Evolutionary conservation across 2,329 filamentous ascomycete species (phyloP).

Genomic region (Macrophomina pseudophaseolina): DNA sequence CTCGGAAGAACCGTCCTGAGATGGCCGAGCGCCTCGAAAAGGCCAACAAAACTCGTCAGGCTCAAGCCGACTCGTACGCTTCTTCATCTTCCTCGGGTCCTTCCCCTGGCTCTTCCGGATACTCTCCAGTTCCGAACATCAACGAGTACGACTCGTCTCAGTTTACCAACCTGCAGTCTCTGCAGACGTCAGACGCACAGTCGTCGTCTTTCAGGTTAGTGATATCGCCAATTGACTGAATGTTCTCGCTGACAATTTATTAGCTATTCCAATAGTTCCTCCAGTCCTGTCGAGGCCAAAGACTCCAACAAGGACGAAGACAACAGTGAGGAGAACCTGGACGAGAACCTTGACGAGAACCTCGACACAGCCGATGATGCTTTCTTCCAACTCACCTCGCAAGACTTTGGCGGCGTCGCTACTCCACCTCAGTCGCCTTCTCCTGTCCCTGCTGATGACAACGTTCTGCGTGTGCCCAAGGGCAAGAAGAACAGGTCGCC

Average conservation of each 20-base stretch:
- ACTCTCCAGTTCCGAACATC: slow-evolving; percentile 24
- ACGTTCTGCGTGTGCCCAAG: slow-evolving; percentile 21
- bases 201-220: slow-evolving; percentile 16
- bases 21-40: slow-evolving; percentile 64
- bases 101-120: slow-evolving; percentile 25
- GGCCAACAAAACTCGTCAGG: slow-evolving; percentile 56
- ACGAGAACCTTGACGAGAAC: slow-evolving; percentile 11
- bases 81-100: slow-evolving; percentile 37
- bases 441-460: slow-evolving; percentile 34
- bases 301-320: slow-evolving; percentile 3
- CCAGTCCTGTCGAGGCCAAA: background rate
- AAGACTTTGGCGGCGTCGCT: slow-evolving; percentile 34
- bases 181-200: slow-evolving; percentile 20
- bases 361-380: slow-evolving; percentile 36
- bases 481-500: slow-evolving; percentile 18
- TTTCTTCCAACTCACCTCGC: slow-evolving; percentile 42
- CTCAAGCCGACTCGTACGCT: slow-evolving; percentile 40
- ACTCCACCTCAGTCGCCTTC: slow-evolving; percentile 46
- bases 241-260: background rate
- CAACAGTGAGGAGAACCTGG: slow-evolving; percentile 28
- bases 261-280: slow-evolving; percentile 4
- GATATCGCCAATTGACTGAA: too few relatives aligned
- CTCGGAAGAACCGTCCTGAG: slow-evolving; percentile 66
- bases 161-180: slow-evolving; percentile 20
- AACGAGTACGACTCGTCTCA: slow-evolving; percentile 26